These are phyloP conservation scores for Linnemannia zychae DNA, from an alignment of 192 early-diverging fungal genomes.

Conservation along the genomic window DNA sequence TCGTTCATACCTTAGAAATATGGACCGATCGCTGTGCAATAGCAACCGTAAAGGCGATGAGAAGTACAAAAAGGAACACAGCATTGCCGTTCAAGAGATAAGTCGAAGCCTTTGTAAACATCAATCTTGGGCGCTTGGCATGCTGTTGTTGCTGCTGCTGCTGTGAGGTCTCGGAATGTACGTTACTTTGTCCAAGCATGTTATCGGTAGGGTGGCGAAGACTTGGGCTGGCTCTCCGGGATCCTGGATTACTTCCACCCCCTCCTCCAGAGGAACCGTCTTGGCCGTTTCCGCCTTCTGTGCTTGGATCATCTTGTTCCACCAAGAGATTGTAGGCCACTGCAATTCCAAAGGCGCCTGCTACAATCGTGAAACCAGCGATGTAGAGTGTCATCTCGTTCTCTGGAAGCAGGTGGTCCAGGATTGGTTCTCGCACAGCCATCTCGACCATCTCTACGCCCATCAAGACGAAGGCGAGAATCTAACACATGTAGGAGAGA, in stretches of 20 bases:
- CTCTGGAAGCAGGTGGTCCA: constrained; percentile 41
- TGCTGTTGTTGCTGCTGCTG: background rate
- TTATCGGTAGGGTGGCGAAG: background rate
- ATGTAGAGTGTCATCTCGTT: constrained; percentile 14
- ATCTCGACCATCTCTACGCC: constrained; percentile 39
- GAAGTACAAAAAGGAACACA: constrained; percentile 7
- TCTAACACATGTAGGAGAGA: constrained; percentile 8
- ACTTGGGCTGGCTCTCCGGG: too few species aligned
- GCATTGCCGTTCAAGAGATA: constrained; percentile 21
- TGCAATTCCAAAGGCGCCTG: constrained; percentile 34
- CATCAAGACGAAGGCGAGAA: constrained; percentile 24
- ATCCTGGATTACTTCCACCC: constrained; percentile 26
- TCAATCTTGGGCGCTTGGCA: constrained; percentile 21
- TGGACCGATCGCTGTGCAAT: constrained; percentile 22
- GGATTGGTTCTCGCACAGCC: constrained; percentile 30
- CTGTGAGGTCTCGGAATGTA: too few species aligned
- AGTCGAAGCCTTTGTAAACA: constrained; percentile 39
- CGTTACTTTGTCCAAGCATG: background rate
- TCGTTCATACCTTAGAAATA: constrained; percentile 15
- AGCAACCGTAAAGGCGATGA: constrained; percentile 6
- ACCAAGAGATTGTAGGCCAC: constrained; percentile 45
- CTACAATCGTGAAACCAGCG: constrained; percentile 27
- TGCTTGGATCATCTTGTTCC: background rate
- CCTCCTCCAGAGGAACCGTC: constrained; percentile 14
- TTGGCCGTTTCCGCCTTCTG: background rate